A percentile compares a stretch with the other conserved stretches of the same genome.
phyloP scores from a whole-genome alignment of 495 filamentous ascomycete genomes.

The Podospora sp. region DNA sequence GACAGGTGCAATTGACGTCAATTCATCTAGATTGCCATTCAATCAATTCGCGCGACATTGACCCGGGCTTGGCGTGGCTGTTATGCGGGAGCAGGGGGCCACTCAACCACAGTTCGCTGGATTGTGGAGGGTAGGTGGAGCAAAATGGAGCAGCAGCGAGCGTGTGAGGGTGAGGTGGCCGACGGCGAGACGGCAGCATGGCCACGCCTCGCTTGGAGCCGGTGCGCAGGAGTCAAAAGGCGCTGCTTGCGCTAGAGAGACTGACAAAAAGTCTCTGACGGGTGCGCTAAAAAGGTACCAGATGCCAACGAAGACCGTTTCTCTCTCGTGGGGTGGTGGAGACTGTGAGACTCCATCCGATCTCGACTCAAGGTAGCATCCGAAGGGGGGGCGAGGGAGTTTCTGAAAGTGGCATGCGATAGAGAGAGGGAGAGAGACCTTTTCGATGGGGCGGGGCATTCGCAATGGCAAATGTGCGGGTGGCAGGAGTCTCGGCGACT shows the following conservation, averaged over 20 bases:
- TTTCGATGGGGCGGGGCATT: neutral
- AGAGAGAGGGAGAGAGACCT: neutral
- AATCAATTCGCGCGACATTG: slow-evolving; percentile 36
- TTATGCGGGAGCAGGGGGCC: slow-evolving; percentile 16
- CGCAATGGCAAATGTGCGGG: neutral
- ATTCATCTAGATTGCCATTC: slow-evolving; percentile 40
- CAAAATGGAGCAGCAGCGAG: neutral
- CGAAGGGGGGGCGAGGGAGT: neutral
- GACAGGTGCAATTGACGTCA: slow-evolving; percentile 37
- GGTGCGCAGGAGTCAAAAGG: neutral
- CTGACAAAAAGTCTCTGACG: neutral
- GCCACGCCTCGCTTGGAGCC: neutral
- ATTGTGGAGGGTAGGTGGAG: neutral
- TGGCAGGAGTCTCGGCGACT: slow-evolving; percentile 4
- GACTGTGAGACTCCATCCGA: neutral
- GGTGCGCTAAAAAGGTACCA: neutral
- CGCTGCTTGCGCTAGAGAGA: neutral
- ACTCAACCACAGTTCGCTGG: neutral
- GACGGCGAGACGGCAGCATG: neutral
- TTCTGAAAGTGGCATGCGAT: neutral
- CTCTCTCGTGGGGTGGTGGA: neutral
- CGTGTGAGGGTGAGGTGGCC: neutral
- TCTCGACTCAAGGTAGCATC: neutral
- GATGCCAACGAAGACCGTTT: neutral
- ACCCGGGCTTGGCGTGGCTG: slow-evolving; percentile 33